phyloP scores from a whole-genome alignment of 2,329 filamentous ascomycete species.

The Elsinoe fawcettii region DNA sequence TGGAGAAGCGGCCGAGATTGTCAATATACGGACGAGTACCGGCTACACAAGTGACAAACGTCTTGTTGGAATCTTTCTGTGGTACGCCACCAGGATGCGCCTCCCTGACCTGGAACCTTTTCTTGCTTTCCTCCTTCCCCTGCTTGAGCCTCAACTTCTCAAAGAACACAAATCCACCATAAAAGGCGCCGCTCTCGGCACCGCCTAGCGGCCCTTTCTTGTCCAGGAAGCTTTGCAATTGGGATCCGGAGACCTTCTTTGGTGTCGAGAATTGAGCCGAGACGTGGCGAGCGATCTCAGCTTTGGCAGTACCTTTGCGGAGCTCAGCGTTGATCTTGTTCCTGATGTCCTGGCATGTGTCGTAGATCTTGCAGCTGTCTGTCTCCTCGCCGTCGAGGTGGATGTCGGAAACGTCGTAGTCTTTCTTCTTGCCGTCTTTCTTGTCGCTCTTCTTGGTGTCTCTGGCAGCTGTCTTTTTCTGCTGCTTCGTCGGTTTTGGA shows the following conservation, averaged over 20 bases:
- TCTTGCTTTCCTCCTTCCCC: slow-evolving; percentile 40
- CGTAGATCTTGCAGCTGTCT: slow-evolving; percentile 43
- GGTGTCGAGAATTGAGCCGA: slow-evolving; percentile 34
- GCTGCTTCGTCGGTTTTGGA: slow-evolving; percentile 2
- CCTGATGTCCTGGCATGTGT: slow-evolving; percentile 52
- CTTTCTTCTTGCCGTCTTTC: not conserved
- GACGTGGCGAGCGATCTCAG: slow-evolving; percentile 45
- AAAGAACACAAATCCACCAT: slow-evolving; percentile 51
- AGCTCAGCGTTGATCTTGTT: slow-evolving; percentile 49
- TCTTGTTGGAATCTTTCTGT: not conserved
- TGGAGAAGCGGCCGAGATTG: not conserved
- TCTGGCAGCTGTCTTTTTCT: slow-evolving; percentile 1
- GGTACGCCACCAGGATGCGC: not conserved
- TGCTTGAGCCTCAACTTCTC: slow-evolving; percentile 51
- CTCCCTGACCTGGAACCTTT: slow-evolving; percentile 5
- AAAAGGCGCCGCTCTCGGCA: slow-evolving; percentile 44
- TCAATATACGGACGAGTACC: not conserved
- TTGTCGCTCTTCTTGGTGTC: not conserved
- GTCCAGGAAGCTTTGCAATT: slow-evolving; percentile 44
- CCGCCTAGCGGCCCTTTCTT: slow-evolving; percentile 45
- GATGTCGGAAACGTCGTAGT: slow-evolving; percentile 5
- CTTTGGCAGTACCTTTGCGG: slow-evolving; percentile 42
- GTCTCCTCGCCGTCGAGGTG: slow-evolving; percentile 36
- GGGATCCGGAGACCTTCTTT: slow-evolving; percentile 35
- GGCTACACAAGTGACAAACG: not conserved